These are phyloP conservation scores for Theileria sp. DNA, from an alignment of 169 alveolate species.

Conservation along the genomic window DNA sequence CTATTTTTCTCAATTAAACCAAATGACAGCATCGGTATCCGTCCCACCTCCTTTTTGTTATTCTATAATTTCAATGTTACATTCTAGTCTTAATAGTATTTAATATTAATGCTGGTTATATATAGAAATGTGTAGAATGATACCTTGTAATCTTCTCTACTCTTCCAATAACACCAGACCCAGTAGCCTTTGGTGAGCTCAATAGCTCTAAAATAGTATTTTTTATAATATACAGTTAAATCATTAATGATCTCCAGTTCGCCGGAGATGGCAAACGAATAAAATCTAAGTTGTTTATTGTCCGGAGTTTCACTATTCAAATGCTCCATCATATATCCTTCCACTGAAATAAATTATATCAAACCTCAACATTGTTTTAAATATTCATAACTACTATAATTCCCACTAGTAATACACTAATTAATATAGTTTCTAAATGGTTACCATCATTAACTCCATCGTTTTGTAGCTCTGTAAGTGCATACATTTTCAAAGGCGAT, in stretches of 20 bases:
- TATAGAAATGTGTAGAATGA: neutral
- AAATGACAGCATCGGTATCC: conserved; percentile 72
- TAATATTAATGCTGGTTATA: neutral
- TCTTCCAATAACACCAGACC: conserved; percentile 77
- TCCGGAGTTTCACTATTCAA: conserved; percentile 43
- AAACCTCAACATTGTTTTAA: neutral
- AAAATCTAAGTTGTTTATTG: conserved; percentile 43
- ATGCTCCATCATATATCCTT: conserved; percentile 33
- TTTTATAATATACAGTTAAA: conserved; percentile 44
- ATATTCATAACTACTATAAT: conserved; percentile 9
- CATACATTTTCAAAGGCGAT: neutral
- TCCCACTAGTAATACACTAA: neutral
- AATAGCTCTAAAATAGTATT: conserved; percentile 53
- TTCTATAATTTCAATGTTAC: conserved; percentile 23
- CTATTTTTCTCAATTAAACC: conserved; percentile 78
- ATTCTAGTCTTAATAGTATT: neutral
- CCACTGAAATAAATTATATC: conserved; percentile 24
- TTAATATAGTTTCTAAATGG: conserved; percentile 38
- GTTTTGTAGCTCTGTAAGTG: conserved; percentile 19
- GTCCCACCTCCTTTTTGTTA: conserved; percentile 67
- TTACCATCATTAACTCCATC: conserved; percentile 41
- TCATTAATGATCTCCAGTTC: conserved; percentile 59
- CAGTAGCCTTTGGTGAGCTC: conserved; percentile 68
- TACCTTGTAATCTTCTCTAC: conserved; percentile 65
- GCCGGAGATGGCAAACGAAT: conserved; percentile 58